These are phyloP conservation scores for Melanomma pulvis-pyrius DNA, from an alignment of 495 filamentous ascomycete genomes.

Conservation along the genomic window DNA sequence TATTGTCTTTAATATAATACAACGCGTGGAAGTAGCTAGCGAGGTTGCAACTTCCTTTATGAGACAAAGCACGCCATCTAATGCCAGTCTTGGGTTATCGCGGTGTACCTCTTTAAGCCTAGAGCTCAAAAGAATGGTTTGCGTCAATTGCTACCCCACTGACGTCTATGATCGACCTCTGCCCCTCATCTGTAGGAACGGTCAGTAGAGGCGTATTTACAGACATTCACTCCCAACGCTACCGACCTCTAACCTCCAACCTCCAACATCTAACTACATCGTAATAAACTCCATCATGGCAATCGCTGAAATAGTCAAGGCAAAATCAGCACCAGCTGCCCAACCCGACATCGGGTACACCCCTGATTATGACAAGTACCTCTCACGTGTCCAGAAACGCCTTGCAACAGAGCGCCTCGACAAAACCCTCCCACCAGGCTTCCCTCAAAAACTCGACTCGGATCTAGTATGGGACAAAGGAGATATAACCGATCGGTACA, in stretches of 20 bases:
- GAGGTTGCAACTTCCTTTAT: background rate
- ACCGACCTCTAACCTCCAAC: too few relatives aligned
- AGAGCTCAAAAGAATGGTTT: background rate
- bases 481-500: slow-evolving; percentile 51
- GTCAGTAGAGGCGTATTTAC: background rate
- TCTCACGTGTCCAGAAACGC: slow-evolving; percentile 53
- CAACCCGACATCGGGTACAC: slow-evolving; percentile 63
- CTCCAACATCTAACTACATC: background rate
- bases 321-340: background rate
- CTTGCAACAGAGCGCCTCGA: slow-evolving; percentile 46
- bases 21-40: background rate
- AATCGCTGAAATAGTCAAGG: background rate
- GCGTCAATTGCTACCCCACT: slow-evolving; percentile 3
- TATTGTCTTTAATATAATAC: too few relatives aligned
- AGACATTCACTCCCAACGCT: background rate
- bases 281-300: background rate
- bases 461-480: slow-evolving; percentile 63
- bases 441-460: slow-evolving; percentile 53
- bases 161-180: background rate
- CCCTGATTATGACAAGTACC: slow-evolving; percentile 60
- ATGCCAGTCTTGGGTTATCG: background rate
- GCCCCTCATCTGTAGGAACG: background rate
- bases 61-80: background rate
- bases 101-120: background rate
- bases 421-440: slow-evolving; percentile 51